Conservation (phyloP, 345 rosid genomes). For the Eucalyptus regnans region DNA sequence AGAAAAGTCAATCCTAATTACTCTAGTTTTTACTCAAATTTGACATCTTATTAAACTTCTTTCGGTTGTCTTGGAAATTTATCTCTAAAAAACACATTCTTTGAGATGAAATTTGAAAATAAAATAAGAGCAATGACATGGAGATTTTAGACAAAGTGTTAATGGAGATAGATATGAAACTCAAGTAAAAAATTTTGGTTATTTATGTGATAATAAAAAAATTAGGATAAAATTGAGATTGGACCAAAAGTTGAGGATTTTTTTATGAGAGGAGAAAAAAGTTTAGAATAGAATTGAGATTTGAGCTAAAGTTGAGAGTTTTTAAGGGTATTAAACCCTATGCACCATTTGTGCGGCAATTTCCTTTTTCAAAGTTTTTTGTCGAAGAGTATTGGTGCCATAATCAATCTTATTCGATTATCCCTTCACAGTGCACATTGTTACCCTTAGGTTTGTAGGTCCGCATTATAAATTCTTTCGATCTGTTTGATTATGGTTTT, state of each 20-base stretch:
- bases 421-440: neutral
- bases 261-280: too few species aligned
- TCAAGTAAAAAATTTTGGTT: accelerated
- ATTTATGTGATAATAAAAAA: too few species aligned
- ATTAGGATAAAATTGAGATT: neutral
- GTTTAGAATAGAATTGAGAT: too few species aligned
- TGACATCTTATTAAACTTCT: too few species aligned
- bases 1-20: neutral
- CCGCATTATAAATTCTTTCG: neutral
- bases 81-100: neutral
- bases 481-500: neutral
- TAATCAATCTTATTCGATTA: neutral
- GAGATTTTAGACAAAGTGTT: neutral
- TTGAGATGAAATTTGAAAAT: neutral
- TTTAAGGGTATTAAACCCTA: neutral
- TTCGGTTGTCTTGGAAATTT: neutral
- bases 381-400: neutral
- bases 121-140: neutral
- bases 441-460: neutral
- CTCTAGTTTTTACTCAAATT: neutral
- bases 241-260: neutral
- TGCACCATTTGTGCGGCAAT: neutral
- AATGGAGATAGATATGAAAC: neutral
- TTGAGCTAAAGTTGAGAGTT: neutral
- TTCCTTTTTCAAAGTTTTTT: neutral